Base-by-base conservation (phyloP, 108 stramenopile species). In the Skeletonema menzelii region DNA sequence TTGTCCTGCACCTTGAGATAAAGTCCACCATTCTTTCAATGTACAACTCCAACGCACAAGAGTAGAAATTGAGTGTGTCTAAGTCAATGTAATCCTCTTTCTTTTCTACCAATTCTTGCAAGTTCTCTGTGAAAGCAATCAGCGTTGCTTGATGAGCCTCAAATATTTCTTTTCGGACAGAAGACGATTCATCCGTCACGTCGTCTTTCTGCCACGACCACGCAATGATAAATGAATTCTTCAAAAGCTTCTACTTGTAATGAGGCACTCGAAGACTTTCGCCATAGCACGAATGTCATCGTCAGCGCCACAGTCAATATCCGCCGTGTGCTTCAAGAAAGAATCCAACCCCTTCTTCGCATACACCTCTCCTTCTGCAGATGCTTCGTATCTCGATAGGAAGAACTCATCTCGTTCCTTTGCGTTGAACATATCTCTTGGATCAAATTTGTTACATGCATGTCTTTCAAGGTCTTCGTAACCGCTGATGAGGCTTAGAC, bases 341-440 rank as follows among this genome's bases (percentile, higher is more conserved):
- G 22, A 5, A 26, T 80, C 63, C 35, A 63, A 75, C 56, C 73
- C 83, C 56, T 69, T 70, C 69, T 69, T 59, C 26, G 90, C 88
- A 67, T 84, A 87, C 30, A 63, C 31, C 56, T 87, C 81, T 28
- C 84, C 88, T 34, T 59, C 57, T 34, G 87, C 77, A 63, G 91
- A 90, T 12, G 77, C 82, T 57, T 88, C 85, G 65, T 77, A 86
- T 35, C 89, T 86, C 69, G 86, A 53, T 75, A 84, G 84, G 79
- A 89, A 93, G 89, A 88, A 88, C 24, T 59, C 58, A 34, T 59
- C 58, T 59, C 19, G 14, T 2, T 60, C 75, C 44, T 70, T 81
- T 28, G 78, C 74, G 30, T 65, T 71, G 17, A 46, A 46, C 1
- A 17, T 17, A 46, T 46, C 44, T 46, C n/a, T 46, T 20, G 85